phyloP scores from a whole-genome alignment of 2,329 filamentous ascomycete species.

The Xylaria arbuscula region DNA sequence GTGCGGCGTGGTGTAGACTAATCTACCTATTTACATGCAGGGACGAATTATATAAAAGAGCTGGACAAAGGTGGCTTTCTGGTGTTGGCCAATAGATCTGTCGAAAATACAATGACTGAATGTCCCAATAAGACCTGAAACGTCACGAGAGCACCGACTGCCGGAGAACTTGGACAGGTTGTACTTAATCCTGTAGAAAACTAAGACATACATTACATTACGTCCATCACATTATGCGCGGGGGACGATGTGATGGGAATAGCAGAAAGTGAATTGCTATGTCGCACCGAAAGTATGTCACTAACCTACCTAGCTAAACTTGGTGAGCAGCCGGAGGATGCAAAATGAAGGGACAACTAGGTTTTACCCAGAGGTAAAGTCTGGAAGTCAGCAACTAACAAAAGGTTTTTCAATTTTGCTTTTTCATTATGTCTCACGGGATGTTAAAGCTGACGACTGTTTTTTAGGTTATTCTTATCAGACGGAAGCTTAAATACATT shows the following conservation, averaged over 20 bases:
- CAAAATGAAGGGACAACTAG: background rate
- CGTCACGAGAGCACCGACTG: conserved; percentile 1
- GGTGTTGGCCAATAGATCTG: conserved; percentile 1
- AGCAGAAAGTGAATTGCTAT: conserved; percentile 13
- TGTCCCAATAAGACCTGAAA: background rate
- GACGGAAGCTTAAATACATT: background rate
- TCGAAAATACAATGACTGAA: background rate
- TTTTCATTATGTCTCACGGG: background rate
- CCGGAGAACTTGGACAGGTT: conserved; percentile 27
- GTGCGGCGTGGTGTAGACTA: background rate
- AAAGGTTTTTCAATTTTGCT: background rate
- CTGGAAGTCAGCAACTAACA: background rate
- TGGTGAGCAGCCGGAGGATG: no score
- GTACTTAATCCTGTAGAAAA: conserved; percentile 13
- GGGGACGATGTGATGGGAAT: background rate
- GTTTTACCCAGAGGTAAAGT: background rate
- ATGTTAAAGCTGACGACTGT: background rate
- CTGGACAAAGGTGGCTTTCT: conserved; percentile 13
- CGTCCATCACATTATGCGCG: background rate
- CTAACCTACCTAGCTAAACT: no score
- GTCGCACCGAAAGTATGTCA: background rate
- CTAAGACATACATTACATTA: background rate
- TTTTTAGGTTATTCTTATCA: background rate
- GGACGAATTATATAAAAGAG: background rate
- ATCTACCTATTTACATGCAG: background rate